Evolutionary conservation across 2,329 filamentous ascomycete genomes (phyloP).

Genomic region (Chaetomiaceae sp.): DNA sequence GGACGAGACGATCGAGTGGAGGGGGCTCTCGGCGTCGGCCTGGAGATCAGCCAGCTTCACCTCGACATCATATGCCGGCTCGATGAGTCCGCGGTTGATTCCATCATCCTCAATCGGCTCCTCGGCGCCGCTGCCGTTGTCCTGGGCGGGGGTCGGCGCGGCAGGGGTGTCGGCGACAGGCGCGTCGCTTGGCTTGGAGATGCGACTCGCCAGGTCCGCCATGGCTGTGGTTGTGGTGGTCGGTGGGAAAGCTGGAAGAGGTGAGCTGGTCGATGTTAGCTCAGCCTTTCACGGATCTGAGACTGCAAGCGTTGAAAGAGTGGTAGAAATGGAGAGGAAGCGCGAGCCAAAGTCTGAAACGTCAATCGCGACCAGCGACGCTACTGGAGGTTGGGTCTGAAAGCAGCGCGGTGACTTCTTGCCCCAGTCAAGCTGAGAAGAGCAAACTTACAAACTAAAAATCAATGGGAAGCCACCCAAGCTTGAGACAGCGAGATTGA

Average conservation of each 20-base stretch:
- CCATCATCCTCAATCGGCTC: conserved; percentile 21
- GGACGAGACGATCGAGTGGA: conserved; percentile 69
- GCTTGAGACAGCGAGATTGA: too few species aligned
- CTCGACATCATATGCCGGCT: conserved; percentile 82
- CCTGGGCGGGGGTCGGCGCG: background rate
- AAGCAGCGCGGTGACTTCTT: too few species aligned
- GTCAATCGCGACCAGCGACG: too few species aligned
- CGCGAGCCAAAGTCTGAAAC: background rate
- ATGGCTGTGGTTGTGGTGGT: conserved; percentile 28
- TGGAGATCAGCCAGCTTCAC: conserved; percentile 90
- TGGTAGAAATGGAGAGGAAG: background rate
- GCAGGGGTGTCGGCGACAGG: conserved; percentile 19
- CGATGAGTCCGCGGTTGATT: conserved; percentile 48
- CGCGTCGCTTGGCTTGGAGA: conserved; percentile 40
- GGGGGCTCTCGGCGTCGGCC: conserved; percentile 76
- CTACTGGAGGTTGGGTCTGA: too few species aligned
- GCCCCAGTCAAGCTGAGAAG: too few species aligned
- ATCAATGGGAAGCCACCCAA: too few species aligned
- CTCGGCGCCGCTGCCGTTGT: conserved; percentile 24
- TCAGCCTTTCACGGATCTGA: background rate
- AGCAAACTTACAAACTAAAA: too few species aligned
- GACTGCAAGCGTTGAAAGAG: background rate
- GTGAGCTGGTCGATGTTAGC: background rate
- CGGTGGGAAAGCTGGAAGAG: background rate
- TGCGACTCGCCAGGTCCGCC: conserved; percentile 49